Conservation (phyloP, 192 early-diverging fungal genomes). For the Jimgerdemannia lactiflua region DNA sequence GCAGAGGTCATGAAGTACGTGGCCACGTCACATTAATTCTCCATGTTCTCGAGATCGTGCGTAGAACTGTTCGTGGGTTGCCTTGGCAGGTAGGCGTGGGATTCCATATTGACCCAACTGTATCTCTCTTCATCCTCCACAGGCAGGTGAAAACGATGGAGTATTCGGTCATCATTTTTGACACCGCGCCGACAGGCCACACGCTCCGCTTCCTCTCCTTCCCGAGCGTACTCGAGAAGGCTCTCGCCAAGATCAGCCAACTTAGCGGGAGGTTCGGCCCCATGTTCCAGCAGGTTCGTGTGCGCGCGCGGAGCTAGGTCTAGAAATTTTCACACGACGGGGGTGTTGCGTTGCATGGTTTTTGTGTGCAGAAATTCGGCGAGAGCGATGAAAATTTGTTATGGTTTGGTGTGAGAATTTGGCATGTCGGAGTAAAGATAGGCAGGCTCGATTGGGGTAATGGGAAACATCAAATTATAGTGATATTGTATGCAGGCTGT, state of each 20-base stretch:
- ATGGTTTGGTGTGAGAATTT: not conserved
- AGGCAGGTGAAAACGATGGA: slow-evolving; percentile 99
- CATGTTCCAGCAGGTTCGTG: slow-evolving; percentile 81
- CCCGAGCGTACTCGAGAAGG: slow-evolving; percentile 97
- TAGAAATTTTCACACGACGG: too few relatives aligned
- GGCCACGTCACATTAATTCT: not conserved
- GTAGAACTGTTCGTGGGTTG: too few relatives aligned
- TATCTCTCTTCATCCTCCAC: not conserved
- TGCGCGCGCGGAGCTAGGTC: too few relatives aligned
- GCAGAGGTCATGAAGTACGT: slow-evolving; percentile 99
- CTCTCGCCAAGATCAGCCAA: slow-evolving; percentile 91
- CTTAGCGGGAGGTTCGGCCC: slow-evolving; percentile 93
- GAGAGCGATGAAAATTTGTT: too few relatives aligned
- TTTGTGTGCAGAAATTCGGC: too few relatives aligned
- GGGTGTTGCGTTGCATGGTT: too few relatives aligned
- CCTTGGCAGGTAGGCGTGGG: not conserved
- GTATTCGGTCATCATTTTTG: slow-evolving; percentile 98
- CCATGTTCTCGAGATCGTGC: too few relatives aligned
- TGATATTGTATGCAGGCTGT: not conserved
- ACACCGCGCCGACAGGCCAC: slow-evolving; percentile 99
- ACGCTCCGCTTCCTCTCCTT: slow-evolving; percentile 99
- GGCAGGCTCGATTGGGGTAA: too few relatives aligned
- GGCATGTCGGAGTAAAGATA: too few relatives aligned
- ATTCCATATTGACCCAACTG: slow-evolving; percentile 1
- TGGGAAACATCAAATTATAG: too few relatives aligned